Percentiles rank a stretch among this genome's conserved stretches.
Evolutionary conservation across 148 eudicot species (phyloP).

Genomic region (Amaranthus hypochondriacus): DNA sequence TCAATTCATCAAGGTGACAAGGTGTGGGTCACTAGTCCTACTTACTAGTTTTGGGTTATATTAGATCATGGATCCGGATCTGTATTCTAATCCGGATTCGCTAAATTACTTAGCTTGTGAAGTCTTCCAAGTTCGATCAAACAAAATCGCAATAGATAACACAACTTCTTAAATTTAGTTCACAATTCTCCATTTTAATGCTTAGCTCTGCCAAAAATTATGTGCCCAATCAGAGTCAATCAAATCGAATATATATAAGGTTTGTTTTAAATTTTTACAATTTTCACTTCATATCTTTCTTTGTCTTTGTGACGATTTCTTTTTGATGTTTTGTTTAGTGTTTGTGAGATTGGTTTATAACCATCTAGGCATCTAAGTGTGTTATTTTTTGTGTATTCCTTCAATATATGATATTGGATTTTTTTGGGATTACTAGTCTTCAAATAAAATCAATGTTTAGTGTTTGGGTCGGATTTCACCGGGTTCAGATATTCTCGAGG

Average conservation of each 20-base stretch:
- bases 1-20: too few relatives aligned
- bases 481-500: too few relatives aligned
- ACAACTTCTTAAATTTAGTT: background rate
- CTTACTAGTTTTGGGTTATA: too few relatives aligned
- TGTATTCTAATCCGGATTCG: too few relatives aligned
- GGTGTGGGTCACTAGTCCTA: too few relatives aligned
- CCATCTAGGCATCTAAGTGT: background rate
- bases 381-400: background rate
- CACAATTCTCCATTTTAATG: background rate
- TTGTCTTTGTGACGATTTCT: background rate
- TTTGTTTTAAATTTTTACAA: background rate
- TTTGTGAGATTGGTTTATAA: background rate
- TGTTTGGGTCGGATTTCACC: too few relatives aligned
- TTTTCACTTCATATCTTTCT: background rate
- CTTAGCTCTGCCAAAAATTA: background rate
- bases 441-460: background rate
- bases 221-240: background rate
- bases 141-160: background rate
- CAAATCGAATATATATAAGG: background rate
- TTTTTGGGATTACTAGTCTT: background rate
- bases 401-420: background rate
- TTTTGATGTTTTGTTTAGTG: background rate
- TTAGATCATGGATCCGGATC: too few relatives aligned
- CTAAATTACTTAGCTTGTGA: background rate
- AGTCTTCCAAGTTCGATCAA: background rate